Percentiles rank a stretch among this genome's conserved stretches.
Evolutionary conservation across 495 filamentous ascomycete genomes (phyloP).

Genomic region (Aspergillus sclerotioniger): DNA sequence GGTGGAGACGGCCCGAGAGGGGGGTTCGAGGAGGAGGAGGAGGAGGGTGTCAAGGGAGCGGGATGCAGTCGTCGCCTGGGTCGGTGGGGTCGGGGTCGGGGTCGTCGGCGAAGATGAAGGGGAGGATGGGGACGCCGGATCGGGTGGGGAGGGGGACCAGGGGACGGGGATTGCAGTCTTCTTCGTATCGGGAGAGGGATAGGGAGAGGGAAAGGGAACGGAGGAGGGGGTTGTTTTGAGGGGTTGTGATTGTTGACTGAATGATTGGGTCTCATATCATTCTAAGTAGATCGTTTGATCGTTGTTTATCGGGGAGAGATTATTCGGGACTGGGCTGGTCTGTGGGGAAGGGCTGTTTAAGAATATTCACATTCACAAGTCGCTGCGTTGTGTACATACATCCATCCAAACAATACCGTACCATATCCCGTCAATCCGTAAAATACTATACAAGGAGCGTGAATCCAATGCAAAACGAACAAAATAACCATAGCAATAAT

Average conservation of each 20-base stretch:
- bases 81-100: slow-evolving; percentile 3
- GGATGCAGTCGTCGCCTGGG: not conserved
- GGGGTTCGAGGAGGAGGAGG: not conserved
- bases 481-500: not conserved
- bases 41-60: not conserved
- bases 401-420: slow-evolving; percentile 3
- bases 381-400: slow-evolving; percentile 6
- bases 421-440: not conserved
- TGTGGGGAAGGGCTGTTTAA: not conserved
- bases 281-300: not conserved
- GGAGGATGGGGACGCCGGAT: slow-evolving; percentile 13
- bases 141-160: slow-evolving; percentile 11
- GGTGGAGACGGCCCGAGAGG: slow-evolving; percentile 16
- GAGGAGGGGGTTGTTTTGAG: slow-evolving; percentile 7
- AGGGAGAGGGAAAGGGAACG: slow-evolving; percentile 18
- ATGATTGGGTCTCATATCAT: not conserved
- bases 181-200: slow-evolving; percentile 14
- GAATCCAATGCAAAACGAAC: not conserved
- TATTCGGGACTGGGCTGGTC: not conserved
- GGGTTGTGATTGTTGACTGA: slow-evolving; percentile 1
- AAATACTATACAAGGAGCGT: not conserved
- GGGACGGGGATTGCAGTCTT: slow-evolving; percentile 5
- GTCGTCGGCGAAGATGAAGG: slow-evolving; percentile 14
- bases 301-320: no score
- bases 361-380: slow-evolving; percentile 2